Percentiles rank a stretch among this genome's conserved stretches.
Conservation (phyloP, 139 green algal species). For the Tetratostichococcus sp. region DNA sequence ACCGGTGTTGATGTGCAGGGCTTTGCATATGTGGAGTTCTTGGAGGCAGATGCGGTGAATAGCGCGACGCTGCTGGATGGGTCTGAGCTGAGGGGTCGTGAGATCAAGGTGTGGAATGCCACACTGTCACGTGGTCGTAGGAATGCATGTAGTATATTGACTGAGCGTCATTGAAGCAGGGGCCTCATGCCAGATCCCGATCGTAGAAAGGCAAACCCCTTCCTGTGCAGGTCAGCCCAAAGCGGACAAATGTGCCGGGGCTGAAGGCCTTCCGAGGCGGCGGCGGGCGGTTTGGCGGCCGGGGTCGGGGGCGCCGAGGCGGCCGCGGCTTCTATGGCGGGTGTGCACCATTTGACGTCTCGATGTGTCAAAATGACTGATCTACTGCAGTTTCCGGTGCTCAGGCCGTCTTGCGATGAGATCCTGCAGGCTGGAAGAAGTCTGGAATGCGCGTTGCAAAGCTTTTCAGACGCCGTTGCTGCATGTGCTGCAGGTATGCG, state of each 20-base stretch:
- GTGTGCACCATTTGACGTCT: conserved; percentile 3
- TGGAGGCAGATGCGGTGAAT: conserved; percentile 89
- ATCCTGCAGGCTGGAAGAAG: too few relatives aligned
- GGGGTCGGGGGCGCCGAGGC: conserved; percentile 34
- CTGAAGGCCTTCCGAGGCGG: conserved; percentile 54
- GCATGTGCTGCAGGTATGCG: conserved; percentile 10
- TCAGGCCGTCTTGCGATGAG: too few relatives aligned
- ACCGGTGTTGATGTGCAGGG: conserved; percentile 40
- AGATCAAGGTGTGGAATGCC: conserved; percentile 63
- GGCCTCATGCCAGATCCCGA: too few relatives aligned
- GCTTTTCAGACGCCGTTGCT: background rate
- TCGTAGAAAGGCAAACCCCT: too few relatives aligned
- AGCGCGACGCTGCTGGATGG: conserved; percentile 82
- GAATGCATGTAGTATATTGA: too few relatives aligned
- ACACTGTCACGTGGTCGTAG: too few relatives aligned
- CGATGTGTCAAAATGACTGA: background rate
- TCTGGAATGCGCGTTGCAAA: too few relatives aligned
- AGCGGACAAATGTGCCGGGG: conserved; percentile 93
- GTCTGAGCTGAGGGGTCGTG: conserved; percentile 65
- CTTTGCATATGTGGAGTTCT: conserved; percentile 97
- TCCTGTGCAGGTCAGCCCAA: conserved; percentile 80
- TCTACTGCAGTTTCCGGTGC: too few relatives aligned
- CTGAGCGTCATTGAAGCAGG: too few relatives aligned
- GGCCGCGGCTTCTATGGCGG: conserved; percentile 17
- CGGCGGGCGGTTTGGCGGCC: conserved; percentile 38